Percentiles rank a stretch among this genome's conserved stretches.
Conservation (phyloP, 768 basidiomycete species). For the Panaeolus papilionaceus region DNA sequence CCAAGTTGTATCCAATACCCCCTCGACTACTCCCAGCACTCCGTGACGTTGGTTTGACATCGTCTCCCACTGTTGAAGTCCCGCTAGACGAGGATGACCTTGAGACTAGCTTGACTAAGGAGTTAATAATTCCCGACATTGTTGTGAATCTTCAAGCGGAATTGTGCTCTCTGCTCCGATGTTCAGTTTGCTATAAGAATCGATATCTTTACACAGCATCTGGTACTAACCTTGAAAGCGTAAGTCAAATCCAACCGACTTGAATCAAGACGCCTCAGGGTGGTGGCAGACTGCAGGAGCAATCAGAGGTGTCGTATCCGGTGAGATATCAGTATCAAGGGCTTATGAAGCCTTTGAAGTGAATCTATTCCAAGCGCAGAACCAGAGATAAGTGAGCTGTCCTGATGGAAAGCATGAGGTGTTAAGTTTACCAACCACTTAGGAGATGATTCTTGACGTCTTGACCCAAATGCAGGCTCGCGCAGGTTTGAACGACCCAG, state of each 20-base stretch:
- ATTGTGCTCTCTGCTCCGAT: neutral
- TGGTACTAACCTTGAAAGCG: too few relatives aligned
- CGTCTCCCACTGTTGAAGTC: neutral
- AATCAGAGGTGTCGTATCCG: neutral
- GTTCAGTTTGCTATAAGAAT: too few relatives aligned
- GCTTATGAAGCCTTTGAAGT: neutral
- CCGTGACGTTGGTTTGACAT: neutral
- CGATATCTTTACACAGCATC: too few relatives aligned
- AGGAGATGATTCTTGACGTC: neutral
- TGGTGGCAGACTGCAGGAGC: neutral
- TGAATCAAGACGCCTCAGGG: neutral
- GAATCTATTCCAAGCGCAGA: neutral
- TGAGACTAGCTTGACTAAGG: neutral
- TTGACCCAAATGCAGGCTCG: neutral
- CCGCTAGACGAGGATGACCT: neutral
- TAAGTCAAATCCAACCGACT: too few relatives aligned
- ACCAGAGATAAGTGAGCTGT: neutral
- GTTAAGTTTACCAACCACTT: neutral
- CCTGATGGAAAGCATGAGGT: neutral
- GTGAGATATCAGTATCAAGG: neutral
- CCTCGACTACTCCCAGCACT: neutral
- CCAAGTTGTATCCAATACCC: constrained; percentile 1
- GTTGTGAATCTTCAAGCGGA: neutral
- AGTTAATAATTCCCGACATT: neutral
- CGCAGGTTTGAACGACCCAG: neutral